phyloP scores from a whole-genome alignment of 352 stramenopile genomes.

The Globisporangium abappressorium region DNA sequence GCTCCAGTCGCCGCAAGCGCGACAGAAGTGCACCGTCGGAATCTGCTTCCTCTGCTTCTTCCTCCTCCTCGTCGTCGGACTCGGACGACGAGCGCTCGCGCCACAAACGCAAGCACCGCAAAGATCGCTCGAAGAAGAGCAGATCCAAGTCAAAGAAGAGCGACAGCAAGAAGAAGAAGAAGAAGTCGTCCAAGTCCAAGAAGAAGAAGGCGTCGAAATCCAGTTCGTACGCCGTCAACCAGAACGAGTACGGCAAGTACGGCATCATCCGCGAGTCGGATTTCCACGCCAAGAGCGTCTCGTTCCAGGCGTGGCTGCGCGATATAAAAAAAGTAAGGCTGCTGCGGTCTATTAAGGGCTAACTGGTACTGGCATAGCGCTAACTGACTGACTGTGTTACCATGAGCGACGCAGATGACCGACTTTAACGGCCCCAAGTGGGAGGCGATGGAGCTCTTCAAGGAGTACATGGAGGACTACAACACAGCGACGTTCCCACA shows the following conservation, averaged over 20 bases:
- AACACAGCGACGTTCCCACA: constrained; percentile 97
- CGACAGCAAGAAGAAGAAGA: constrained; percentile 28
- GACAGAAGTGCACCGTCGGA: constrained; percentile 11
- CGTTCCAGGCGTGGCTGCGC: constrained; percentile 94
- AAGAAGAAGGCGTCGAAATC: neutral
- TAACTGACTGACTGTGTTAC: neutral
- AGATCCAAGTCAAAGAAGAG: constrained; percentile 15
- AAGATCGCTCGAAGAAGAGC: constrained; percentile 25
- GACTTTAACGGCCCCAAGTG: constrained; percentile 86
- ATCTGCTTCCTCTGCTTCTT: constrained; percentile 33
- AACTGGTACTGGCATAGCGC: no score
- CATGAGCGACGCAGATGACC: constrained; percentile 33
- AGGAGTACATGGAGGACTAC: constrained; percentile 96
- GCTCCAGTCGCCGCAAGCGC: constrained; percentile 6
- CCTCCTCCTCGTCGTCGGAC: constrained; percentile 35
- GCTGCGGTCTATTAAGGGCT: neutral
- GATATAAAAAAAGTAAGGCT: constrained; percentile 88
- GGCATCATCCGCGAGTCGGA: constrained; percentile 94
- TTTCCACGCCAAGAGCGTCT: constrained; percentile 88
- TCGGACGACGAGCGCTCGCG: constrained; percentile 19
- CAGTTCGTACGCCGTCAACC: constrained; percentile 69
- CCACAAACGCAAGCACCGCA: constrained; percentile 21
- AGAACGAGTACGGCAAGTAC: constrained; percentile 95
- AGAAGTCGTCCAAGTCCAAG: constrained; percentile 20
- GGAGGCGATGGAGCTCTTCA: constrained; percentile 89